A percentile compares a stretch with the other conserved stretches of the same genome.
Conservation (phyloP, 2,329 filamentous ascomycete genomes). For the Bipolaris zeicola region DNA sequence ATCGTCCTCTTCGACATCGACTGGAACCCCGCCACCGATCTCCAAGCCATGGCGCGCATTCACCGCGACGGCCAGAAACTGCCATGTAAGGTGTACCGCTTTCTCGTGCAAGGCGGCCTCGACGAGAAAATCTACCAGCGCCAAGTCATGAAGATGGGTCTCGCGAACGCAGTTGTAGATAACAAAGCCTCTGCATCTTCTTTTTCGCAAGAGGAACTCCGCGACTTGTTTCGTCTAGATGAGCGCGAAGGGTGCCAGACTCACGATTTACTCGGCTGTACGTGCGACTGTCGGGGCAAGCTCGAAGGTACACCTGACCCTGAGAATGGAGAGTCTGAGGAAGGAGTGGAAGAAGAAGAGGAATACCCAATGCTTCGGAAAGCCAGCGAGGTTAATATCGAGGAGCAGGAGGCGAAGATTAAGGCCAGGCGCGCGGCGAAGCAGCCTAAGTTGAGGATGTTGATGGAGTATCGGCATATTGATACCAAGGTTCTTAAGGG, state of each 20-base stretch:
- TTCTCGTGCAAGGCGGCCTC: conserved; percentile 70
- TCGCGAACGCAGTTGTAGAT: conserved; percentile 74
- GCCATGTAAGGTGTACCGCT: conserved; percentile 71
- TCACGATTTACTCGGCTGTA: conserved; percentile 69
- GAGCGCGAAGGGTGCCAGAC: conserved; percentile 67
- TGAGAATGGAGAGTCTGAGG: conserved; percentile 23
- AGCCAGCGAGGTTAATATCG: conserved; percentile 55
- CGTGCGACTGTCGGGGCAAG: conserved; percentile 62
- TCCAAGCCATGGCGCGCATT: conserved; percentile 76
- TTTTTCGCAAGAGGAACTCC: conserved; percentile 69
- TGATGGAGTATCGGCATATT: conserved; percentile 63
- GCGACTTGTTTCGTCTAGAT: conserved; percentile 70
- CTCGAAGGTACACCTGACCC: conserved; percentile 19
- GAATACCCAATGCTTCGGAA: conserved; percentile 38
- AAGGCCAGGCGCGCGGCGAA: conserved; percentile 42
- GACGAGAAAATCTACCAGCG: conserved; percentile 79
- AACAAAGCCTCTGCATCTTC: conserved; percentile 64
- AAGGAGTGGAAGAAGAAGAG: conserved; percentile 34
- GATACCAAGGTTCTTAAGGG: conserved; percentile 45
- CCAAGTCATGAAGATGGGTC: conserved; percentile 71
- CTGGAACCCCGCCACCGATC: conserved; percentile 76
- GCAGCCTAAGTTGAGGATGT: conserved; percentile 54
- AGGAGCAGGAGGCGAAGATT: conserved; percentile 52
- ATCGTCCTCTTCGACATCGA: conserved; percentile 75
- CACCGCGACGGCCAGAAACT: conserved; percentile 73